Base-by-base conservation (phyloP, 768 basidiomycete species). In the Podaxis sp. region DNA sequence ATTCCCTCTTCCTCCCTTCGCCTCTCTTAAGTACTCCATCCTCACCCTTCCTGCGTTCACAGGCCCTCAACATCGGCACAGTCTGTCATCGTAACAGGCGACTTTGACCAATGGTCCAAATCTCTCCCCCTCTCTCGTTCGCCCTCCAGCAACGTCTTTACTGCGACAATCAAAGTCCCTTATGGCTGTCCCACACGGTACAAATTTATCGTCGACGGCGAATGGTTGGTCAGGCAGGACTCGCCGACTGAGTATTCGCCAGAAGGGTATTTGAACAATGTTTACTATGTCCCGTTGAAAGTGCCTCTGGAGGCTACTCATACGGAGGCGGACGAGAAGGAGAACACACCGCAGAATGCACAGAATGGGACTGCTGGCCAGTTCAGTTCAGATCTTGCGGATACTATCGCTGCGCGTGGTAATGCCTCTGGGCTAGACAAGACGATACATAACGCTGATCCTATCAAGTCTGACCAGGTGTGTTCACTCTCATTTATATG, bases 151-250 rank as follows among this genome's bases (percentile, higher is more conserved):
- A 69, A 75, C 30, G 87, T 86, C 3, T 93, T 91, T 73, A 75
- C 78, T 58, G 85, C 80, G 22, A 78, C 73, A 4, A 75, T 83
- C 24, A 70, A 74, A 54, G 76, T 92, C 33, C 87, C 88, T 1
- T 91, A 84, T 84, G 84, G 79, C 52, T 70, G 82, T 55, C 88
- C 85, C 68, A 76, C 90, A 61, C 69, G 77, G 6, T 94, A 89
- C 84, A 94, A 94, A 74, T 94, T 86, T 71, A 78, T 93, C 71
- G 90, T 93, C 58, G 92, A 94, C 70, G 87, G 86, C 39, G 68
- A 73, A 63, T 93, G 90, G 91, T 68, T 76, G 53, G 78, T 80
- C 52, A 79, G 80, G 52, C 78, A 81, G 39, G 79, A 80, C 63
- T 79, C 80, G 61, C 85, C 87, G 5, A 85, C 84, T 57, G 89